Evolutionary conservation across 331 rosid genomes (phyloP), one percentile per base, ranked within the genome.

Genomic region (Malus hybrid): DNA sequence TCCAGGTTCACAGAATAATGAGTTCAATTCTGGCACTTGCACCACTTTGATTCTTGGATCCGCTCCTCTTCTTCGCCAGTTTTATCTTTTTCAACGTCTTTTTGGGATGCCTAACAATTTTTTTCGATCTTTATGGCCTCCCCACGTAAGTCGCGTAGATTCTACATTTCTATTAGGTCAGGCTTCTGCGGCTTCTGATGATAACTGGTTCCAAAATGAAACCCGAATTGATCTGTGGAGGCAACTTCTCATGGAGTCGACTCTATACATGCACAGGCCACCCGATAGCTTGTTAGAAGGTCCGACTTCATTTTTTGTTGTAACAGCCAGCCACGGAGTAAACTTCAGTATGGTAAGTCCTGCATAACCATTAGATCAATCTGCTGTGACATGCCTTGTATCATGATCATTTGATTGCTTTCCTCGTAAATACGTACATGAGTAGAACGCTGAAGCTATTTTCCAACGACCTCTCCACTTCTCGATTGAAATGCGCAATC

Each of bases 181-280:
- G 14, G 68, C 75, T 76, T 63, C 63, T 69, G 48, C 24, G 29
- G 31, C 13, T 48, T 59, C 44, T n/a, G 74, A 69, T 36, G 80
- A 68, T 27, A 44, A 29, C 46, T 12, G 42, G 28, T 8, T 68
- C 22, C 69, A 32, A 18, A 69, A 69, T 42, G 75, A 27, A 6
- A 44, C 44, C 31, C 75, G 46, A 57, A 42, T 68, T 12, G 69
- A 76, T 44, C 57, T 42, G 29, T 24, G 44, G 80, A 76, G 70
- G 57, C 80, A 76, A 39, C 67, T 69, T 16, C 52, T 76, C 19
- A 44, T 20, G 69, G 80, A 76, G 46, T 76, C 64, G 48, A 70
- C 80, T 42, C 75, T 77, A 2, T 60, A 77, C 32, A 42, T 60
- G 56, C 59, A 60, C 29, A 60, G 75, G 36, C 73, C 68, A 13